These are phyloP conservation scores for Metschnikowia arizonensis DNA, from an alignment of 805 yeast species.

Conservation along the genomic window DNA sequence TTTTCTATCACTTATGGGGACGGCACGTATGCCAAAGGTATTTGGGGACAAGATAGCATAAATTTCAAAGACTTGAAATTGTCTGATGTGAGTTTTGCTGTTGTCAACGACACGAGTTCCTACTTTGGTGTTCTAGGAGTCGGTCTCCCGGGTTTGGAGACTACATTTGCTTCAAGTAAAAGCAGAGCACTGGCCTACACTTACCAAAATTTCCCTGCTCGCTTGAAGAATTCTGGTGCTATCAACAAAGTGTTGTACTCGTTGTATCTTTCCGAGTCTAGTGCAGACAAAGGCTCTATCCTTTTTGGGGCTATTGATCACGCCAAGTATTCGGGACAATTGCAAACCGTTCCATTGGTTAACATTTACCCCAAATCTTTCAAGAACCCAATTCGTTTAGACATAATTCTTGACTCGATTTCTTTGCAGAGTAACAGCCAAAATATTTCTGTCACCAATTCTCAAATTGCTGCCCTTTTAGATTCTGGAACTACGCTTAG, in stretches of 20 bases:
- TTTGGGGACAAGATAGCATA: conserved; percentile 62
- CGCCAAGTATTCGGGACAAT: conserved; percentile 30
- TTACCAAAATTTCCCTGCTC: conserved; percentile 65
- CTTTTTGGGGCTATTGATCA: conserved; percentile 44
- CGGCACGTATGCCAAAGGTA: conserved; percentile 44
- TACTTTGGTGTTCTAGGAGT: conserved; percentile 70
- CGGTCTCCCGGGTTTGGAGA: conserved; percentile 66
- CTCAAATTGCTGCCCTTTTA: conserved; percentile 22
- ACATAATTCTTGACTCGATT: conserved; percentile 45
- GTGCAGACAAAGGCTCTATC: conserved; percentile 28
- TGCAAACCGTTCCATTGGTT: conserved; percentile 40
- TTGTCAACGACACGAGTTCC: conserved; percentile 63
- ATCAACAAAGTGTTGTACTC: conserved; percentile 58
- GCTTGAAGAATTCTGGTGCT: conserved; percentile 53
- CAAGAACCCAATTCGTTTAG: conserved; percentile 41
- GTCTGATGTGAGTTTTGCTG: conserved; percentile 60
- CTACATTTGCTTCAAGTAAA: conserved; percentile 37
- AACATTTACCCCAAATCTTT: conserved; percentile 25
- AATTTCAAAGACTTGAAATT: conserved; percentile 47
- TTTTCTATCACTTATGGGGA: conserved; percentile 49
- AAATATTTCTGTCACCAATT: conserved; percentile 7
- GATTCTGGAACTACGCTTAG: conserved; percentile 56
- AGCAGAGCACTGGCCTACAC: conserved; percentile 20
- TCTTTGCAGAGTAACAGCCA: conserved; percentile 15
- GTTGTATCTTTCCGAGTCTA: conserved; percentile 48